These are phyloP conservation scores for Hirsutella thompsonii DNA, from an alignment of 2,329 filamentous ascomycete species.

Conservation along the genomic window DNA sequence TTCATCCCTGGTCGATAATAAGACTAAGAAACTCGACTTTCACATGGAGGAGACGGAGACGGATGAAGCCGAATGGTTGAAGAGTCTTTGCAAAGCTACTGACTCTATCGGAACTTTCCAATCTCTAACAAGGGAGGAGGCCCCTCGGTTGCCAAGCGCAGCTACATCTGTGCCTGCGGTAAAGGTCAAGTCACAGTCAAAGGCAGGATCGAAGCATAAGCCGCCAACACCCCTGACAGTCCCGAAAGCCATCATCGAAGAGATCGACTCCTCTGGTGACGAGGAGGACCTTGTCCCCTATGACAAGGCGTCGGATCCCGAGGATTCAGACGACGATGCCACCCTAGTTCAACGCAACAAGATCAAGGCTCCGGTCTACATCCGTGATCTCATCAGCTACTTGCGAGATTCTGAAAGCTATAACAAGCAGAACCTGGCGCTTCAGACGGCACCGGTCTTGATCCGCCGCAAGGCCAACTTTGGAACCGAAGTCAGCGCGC, in stretches of 20 bases:
- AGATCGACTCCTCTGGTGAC: slow-evolving; percentile 47
- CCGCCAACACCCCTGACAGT: slow-evolving; percentile 14
- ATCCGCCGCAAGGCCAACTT: slow-evolving; percentile 84
- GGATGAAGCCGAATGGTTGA: slow-evolving; percentile 64
- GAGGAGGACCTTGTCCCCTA: slow-evolving; percentile 63
- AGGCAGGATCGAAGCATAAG: slow-evolving; percentile 13
- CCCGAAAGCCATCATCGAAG: slow-evolving; percentile 45
- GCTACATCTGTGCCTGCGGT: neutral
- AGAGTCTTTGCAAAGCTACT: slow-evolving; percentile 45
- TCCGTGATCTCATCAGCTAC: slow-evolving; percentile 69
- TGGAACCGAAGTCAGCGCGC: slow-evolving; percentile 75
- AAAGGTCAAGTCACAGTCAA: slow-evolving; percentile 7
- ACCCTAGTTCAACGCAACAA: slow-evolving; percentile 77
- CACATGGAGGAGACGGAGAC: slow-evolving; percentile 66
- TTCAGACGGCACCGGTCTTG: slow-evolving; percentile 63
- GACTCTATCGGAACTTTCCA: slow-evolving; percentile 51
- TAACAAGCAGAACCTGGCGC: slow-evolving; percentile 69
- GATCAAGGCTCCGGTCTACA: slow-evolving; percentile 74
- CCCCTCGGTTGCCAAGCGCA: neutral
- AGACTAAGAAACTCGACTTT: slow-evolving; percentile 66
- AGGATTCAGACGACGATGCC: slow-evolving; percentile 89
- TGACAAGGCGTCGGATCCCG: slow-evolving; percentile 73
- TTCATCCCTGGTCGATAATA: slow-evolving; percentile 50
- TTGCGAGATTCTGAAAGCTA: slow-evolving; percentile 73
- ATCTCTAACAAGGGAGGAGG: slow-evolving; percentile 25